These are phyloP conservation scores for Ogataea dorogensis DNA, from an alignment of 805 yeast genomes.

Conservation along the genomic window DNA sequence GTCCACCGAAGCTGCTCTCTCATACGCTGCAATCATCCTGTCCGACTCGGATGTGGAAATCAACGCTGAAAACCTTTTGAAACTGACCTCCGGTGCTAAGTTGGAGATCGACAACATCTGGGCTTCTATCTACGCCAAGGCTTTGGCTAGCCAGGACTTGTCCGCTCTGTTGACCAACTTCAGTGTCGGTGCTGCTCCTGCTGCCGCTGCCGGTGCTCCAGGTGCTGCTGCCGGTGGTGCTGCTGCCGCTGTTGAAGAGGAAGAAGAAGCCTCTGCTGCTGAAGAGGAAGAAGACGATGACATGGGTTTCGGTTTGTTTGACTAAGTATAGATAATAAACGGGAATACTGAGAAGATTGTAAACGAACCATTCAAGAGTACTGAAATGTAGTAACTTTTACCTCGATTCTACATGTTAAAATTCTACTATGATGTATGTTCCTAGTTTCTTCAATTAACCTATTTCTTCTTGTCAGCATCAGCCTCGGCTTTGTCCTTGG, in stretches of 20 bases:
- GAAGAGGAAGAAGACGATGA: constrained; percentile 66
- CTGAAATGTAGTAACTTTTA: background rate
- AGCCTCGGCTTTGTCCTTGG: constrained; percentile 96
- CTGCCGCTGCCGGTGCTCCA: constrained; percentile 48
- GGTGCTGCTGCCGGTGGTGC: constrained; percentile 44
- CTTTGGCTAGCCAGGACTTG: constrained; percentile 76
- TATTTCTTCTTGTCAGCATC: constrained; percentile 99
- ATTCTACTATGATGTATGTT: constrained; percentile 2
- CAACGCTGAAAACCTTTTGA: constrained; percentile 75
- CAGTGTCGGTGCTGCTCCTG: constrained; percentile 49
- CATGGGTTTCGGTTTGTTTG: constrained; percentile 79
- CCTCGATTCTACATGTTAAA: background rate
- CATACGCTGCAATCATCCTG: constrained; percentile 97
- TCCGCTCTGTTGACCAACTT: constrained; percentile 63
- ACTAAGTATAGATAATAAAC: constrained; percentile 42
- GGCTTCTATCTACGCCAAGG: constrained; percentile 82
- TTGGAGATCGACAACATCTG: constrained; percentile 74
- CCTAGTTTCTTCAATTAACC: constrained; percentile 27
- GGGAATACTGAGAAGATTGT: background rate
- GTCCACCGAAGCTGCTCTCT: constrained; percentile 89
- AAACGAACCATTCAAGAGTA: background rate
- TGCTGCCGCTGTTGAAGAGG: constrained; percentile 49
- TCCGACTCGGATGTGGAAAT: constrained; percentile 96
- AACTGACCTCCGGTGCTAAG: constrained; percentile 74
- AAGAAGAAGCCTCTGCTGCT: constrained; percentile 59